These are phyloP conservation scores for Aspergillus indologenus DNA, from an alignment of 495 filamentous ascomycete genomes.

Conservation along the genomic window DNA sequence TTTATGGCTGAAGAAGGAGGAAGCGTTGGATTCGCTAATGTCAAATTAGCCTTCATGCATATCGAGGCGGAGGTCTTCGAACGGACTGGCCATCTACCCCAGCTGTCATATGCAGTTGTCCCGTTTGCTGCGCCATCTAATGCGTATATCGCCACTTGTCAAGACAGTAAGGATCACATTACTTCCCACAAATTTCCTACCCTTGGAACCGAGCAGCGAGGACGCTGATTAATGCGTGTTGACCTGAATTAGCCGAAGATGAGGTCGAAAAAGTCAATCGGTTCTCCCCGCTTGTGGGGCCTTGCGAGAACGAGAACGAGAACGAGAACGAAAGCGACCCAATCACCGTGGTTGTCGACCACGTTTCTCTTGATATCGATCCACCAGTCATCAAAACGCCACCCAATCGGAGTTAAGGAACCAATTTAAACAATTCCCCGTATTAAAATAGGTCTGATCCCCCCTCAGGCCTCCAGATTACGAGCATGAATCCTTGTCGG, in stretches of 20 bases:
- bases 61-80: too few species aligned
- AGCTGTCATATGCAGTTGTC: too few species aligned
- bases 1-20: too few species aligned
- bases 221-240: not conserved
- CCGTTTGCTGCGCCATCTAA: too few species aligned
- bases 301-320: slow-evolving; percentile 26
- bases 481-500: not conserved
- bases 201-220: not conserved
- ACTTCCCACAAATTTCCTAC: too few species aligned
- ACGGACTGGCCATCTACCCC: too few species aligned
- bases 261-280: not conserved
- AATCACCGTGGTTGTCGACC: slow-evolving; percentile 18
- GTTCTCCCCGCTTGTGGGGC: slow-evolving; percentile 5
- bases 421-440: not conserved
- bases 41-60: too few species aligned
- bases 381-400: slow-evolving; percentile 10
- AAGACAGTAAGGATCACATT: too few species aligned
- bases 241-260: not conserved
- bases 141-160: too few species aligned
- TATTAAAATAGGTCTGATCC: slow-evolving; percentile 4
- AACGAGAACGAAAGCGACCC: slow-evolving; percentile 24
- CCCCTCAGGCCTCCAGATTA: not conserved
- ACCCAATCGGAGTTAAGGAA: slow-evolving; percentile 1
- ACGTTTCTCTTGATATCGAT: slow-evolving; percentile 13
- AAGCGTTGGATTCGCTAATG: too few species aligned